Conservation (phyloP, 345 rosid genomes). For the Isatis tinctoria region DNA sequence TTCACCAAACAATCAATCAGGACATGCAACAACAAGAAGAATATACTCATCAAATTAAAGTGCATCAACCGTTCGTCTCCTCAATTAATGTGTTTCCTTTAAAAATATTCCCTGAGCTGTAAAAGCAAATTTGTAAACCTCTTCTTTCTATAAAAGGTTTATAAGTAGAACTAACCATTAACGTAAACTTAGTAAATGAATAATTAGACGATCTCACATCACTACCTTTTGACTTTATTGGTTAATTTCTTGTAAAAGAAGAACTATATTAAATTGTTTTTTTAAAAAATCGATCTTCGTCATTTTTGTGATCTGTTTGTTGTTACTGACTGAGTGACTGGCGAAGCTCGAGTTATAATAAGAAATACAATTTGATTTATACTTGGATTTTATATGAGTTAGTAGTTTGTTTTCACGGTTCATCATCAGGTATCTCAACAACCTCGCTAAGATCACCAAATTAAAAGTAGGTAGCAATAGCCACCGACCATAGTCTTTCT, state of each 20-base stretch:
- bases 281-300: not conserved
- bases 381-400: not conserved
- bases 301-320: not conserved
- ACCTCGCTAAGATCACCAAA: conserved; percentile 4
- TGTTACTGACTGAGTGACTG: not conserved
- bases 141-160: not conserved
- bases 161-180: not conserved
- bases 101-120: not conserved
- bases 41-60: not conserved
- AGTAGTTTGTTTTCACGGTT: not conserved
- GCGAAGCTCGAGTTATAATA: too few relatives aligned
- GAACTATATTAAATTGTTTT: too few relatives aligned
- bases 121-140: not conserved
- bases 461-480: not conserved
- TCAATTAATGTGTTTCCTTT: not conserved
- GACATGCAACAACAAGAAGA: not conserved
- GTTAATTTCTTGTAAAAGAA: not conserved
- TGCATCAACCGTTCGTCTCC: not conserved
- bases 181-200: not conserved
- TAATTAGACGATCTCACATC: not conserved
- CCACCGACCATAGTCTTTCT: conserved; percentile 2
- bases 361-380: not conserved
- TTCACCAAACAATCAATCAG: not conserved
- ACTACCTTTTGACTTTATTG: not conserved
- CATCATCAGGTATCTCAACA: not conserved